A percentile compares a stretch with the other conserved stretches of the same genome.
phyloP scores from a whole-genome alignment of 1,139 yeast species.

The Arxiozyma heterogenica region DNA sequence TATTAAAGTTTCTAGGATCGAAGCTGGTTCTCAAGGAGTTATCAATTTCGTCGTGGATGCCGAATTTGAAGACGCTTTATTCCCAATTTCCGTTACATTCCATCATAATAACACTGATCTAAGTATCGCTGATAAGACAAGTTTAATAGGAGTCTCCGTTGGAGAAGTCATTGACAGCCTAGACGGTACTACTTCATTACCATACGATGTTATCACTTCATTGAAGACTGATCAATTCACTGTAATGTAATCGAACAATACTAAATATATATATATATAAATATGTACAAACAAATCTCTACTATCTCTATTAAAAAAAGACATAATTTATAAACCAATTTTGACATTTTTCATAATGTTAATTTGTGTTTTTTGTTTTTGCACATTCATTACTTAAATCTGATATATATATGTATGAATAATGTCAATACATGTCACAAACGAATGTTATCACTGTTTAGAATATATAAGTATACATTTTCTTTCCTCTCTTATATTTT shows the following conservation, averaged over 20 bases:
- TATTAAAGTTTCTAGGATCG: slow-evolving; percentile 35
- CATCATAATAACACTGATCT: slow-evolving; percentile 24
- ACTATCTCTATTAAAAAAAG: neutral
- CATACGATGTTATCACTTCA: slow-evolving; percentile 60
- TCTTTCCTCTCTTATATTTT: neutral
- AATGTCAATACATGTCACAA: neutral
- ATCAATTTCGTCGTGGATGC: slow-evolving; percentile 74
- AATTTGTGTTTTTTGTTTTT: too few species aligned
- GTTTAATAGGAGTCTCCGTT: slow-evolving; percentile 41
- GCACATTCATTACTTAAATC: neutral
- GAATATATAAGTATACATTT: neutral
- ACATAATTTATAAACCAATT: neutral
- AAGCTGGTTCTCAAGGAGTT: slow-evolving; percentile 49
- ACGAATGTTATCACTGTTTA: neutral
- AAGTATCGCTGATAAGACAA: slow-evolving; percentile 13
- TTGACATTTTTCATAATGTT: too few species aligned
- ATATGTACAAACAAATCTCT: neutral
- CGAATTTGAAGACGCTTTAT: slow-evolving; percentile 70
- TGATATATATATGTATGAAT: too few species aligned
- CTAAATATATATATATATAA: neutral
- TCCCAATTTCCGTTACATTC: slow-evolving; percentile 51
- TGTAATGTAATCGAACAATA: slow-evolving; percentile 36
- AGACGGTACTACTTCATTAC: slow-evolving; percentile 41
- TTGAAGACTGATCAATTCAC: slow-evolving; percentile 57
- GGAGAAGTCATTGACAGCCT: slow-evolving; percentile 34